These are phyloP conservation scores for Lolium perenne DNA, from an alignment of 176 grass and related monocot species.

Conservation along the genomic window DNA sequence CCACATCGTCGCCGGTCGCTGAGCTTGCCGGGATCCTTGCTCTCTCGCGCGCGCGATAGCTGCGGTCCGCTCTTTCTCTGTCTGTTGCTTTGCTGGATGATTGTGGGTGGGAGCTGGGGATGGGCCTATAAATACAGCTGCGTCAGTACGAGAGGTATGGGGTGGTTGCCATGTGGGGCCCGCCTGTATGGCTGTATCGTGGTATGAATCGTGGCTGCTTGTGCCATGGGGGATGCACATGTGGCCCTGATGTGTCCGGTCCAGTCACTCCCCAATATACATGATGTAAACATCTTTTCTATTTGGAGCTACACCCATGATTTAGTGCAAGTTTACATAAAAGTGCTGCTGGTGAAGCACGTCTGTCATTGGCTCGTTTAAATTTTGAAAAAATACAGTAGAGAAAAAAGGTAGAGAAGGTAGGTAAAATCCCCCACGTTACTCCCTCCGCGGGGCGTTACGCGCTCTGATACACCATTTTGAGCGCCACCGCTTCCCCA, in stretches of 20 bases:
- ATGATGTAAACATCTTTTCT: too few relatives aligned
- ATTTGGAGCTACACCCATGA: too few relatives aligned
- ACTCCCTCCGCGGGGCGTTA: too few relatives aligned
- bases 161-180: neutral
- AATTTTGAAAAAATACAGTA: too few relatives aligned
- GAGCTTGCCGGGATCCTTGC: neutral
- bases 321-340: too few relatives aligned
- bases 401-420: too few relatives aligned
- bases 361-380: too few relatives aligned
- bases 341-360: too few relatives aligned
- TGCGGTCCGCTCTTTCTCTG: too few relatives aligned
- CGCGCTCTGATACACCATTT: too few relatives aligned
- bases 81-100: neutral
- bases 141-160: neutral
- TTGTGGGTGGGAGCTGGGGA: neutral
- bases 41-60: neutral
- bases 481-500: too few relatives aligned
- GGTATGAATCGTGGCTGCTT: neutral
- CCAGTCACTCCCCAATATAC: neutral
- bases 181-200: neutral
- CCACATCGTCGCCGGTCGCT: conserved; percentile 27
- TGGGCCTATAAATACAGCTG: conserved; percentile 35
- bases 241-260: neutral
- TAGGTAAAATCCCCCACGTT: too few relatives aligned
- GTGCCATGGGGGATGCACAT: conserved; percentile 27